A percentile compares a stretch with the other conserved stretches of the same genome.
Conservation (phyloP, 2,329 filamentous ascomycete species). For the Chaetoscypha palmicola region DNA sequence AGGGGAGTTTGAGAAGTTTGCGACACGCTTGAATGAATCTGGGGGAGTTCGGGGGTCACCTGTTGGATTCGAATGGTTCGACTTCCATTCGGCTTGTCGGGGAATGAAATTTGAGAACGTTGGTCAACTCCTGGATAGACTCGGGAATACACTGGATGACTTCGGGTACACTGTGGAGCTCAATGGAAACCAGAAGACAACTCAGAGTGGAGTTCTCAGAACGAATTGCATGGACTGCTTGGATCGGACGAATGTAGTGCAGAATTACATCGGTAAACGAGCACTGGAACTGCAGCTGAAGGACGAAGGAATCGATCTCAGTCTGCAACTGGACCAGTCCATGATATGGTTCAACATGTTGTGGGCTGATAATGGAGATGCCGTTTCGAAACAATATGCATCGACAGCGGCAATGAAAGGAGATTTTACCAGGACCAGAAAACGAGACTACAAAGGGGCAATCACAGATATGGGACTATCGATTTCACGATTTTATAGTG, state of each 20-base stretch:
- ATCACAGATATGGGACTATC: slow-evolving; percentile 87
- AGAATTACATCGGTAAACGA: slow-evolving; percentile 81
- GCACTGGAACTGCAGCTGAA: slow-evolving; percentile 75
- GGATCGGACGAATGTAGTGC: slow-evolving; percentile 91
- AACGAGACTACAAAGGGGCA: slow-evolving; percentile 84
- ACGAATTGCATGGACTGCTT: slow-evolving; percentile 99
- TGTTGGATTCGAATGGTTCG: slow-evolving; percentile 87
- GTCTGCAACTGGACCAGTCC: slow-evolving; percentile 66
- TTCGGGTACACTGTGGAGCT: slow-evolving; percentile 63
- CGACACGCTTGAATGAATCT: slow-evolving; percentile 59
- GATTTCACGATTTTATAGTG: slow-evolving; percentile 65
- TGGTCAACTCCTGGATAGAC: slow-evolving; percentile 63
- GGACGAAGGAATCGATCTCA: slow-evolving; percentile 68
- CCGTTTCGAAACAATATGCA: slow-evolving; percentile 91
- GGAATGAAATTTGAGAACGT: slow-evolving; percentile 99
- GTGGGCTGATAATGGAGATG: slow-evolving; percentile 97
- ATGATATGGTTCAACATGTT: slow-evolving; percentile 93
- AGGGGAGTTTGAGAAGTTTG: slow-evolving; percentile 64
- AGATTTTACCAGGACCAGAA: slow-evolving; percentile 87
- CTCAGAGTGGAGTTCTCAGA: slow-evolving; percentile 71
- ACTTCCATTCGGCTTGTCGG: slow-evolving; percentile 86
- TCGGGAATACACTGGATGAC: slow-evolving; percentile 60
- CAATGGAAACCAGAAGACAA: slow-evolving; percentile 36
- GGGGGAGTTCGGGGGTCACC: slow-evolving; percentile 40
- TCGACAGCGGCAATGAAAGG: slow-evolving; percentile 94